Conservation (phyloP, 2,329 filamentous ascomycete genomes). For the Aspergillus awamori region DNA sequence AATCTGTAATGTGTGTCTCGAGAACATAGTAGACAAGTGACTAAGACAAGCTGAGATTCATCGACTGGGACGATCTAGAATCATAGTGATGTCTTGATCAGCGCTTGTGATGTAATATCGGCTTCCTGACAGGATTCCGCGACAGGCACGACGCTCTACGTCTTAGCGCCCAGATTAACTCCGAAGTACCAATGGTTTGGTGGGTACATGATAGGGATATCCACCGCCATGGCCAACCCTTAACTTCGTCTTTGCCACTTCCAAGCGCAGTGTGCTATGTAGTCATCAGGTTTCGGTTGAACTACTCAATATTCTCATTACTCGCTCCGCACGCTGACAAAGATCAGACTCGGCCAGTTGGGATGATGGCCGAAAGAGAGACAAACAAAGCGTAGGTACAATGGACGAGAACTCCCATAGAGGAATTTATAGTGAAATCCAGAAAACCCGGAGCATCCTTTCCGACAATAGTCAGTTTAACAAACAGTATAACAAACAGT, state of each 20-base stretch:
- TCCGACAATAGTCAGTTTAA: constrained; percentile 3
- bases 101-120: not conserved
- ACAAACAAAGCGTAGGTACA: not conserved
- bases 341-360: not conserved
- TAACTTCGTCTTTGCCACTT: too few relatives aligned
- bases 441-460: not conserved
- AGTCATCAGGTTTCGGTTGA: not conserved
- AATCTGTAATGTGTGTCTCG: not conserved
- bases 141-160: too few relatives aligned
- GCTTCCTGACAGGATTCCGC: too few relatives aligned
- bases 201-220: too few relatives aligned
- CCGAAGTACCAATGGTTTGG: not conserved
- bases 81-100: not conserved
- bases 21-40: not conserved
- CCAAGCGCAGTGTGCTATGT: too few relatives aligned
- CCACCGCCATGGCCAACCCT: too few relatives aligned
- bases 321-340: too few relatives aligned
- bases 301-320: not conserved
- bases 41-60: not conserved
- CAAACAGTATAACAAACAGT: constrained; percentile 1
- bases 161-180: too few relatives aligned
- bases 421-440: not conserved
- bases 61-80: not conserved
- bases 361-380: not conserved
- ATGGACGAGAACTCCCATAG: not conserved